A percentile compares a stretch with the other conserved stretches of the same genome.
These are phyloP conservation scores for Tetrapisispora phaffii DNA, from an alignment of 805 yeast species.

Conservation along the genomic window DNA sequence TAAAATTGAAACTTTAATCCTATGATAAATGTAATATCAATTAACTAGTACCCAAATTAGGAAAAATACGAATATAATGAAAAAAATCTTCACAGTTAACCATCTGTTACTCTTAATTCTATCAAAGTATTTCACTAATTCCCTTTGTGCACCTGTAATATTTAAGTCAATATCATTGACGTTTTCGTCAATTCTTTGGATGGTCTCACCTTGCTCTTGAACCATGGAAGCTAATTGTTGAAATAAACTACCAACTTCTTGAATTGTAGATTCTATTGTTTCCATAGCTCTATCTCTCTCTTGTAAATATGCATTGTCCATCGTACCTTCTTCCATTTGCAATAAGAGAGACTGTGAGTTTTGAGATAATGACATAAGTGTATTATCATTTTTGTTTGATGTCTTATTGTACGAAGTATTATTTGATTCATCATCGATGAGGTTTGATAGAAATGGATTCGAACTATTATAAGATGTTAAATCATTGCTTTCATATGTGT, in stretches of 20 bases:
- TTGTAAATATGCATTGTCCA: constrained; percentile 53
- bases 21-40: constrained; percentile 19
- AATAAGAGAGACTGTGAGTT: constrained; percentile 57
- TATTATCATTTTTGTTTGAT: constrained; percentile 13
- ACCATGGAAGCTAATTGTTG: constrained; percentile 96
- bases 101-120: constrained; percentile 83
- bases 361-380: constrained; percentile 64
- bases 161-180: constrained; percentile 88
- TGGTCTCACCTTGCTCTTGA: constrained; percentile 91
- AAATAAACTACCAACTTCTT: constrained; percentile 90
- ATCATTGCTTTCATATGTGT: constrained; percentile 1
- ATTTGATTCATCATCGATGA: constrained; percentile 19
- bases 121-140: constrained; percentile 80
- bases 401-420: constrained; percentile 4
- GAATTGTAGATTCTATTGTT: constrained; percentile 92
- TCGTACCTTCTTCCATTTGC: constrained; percentile 73
- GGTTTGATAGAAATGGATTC: constrained; percentile 34
- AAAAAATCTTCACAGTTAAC: constrained; percentile 84
- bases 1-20: not conserved
- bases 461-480: constrained; percentile 25
- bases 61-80: constrained; percentile 69
- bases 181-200: constrained; percentile 89
- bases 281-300: constrained; percentile 87
- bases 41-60: constrained; percentile 71
- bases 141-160: constrained; percentile 89